These are phyloP conservation scores for Pythium dissotocum DNA, from an alignment of 352 stramenopile species.

Conservation along the genomic window DNA sequence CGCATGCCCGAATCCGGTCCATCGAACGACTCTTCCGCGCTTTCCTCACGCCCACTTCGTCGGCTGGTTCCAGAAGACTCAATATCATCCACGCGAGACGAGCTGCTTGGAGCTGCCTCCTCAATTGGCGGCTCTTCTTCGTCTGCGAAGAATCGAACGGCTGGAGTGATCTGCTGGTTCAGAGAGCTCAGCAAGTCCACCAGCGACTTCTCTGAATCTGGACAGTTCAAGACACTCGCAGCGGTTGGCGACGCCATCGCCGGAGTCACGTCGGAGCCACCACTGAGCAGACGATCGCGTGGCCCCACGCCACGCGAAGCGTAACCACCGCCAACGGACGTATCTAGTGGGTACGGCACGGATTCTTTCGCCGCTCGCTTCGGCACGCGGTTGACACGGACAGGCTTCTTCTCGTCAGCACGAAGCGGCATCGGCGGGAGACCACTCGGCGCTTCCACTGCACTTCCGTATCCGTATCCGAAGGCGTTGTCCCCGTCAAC, in stretches of 20 bases:
- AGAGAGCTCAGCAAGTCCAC: slow-evolving; percentile 61
- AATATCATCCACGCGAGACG: background rate
- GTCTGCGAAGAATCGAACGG: slow-evolving; percentile 24
- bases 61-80: background rate
- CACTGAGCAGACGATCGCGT: background rate
- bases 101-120: slow-evolving; percentile 5
- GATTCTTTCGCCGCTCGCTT: slow-evolving; percentile 64
- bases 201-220: slow-evolving; percentile 69
- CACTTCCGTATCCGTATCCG: background rate
- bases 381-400: slow-evolving; percentile 13
- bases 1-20: background rate
- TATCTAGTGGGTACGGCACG: slow-evolving; percentile 11
- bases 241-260: slow-evolving; percentile 47
- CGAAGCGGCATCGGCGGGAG: background rate
- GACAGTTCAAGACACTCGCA: slow-evolving; percentile 59
- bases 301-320: background rate
- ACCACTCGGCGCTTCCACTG: background rate
- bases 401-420: slow-evolving; percentile 14
- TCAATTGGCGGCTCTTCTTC: slow-evolving; percentile 16
- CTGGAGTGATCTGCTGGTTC: slow-evolving; percentile 43
- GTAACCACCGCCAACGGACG: background rate
- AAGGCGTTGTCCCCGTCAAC: background rate
- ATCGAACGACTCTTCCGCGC: background rate
- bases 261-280: slow-evolving; percentile 7
- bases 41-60: background rate